Base-by-base conservation (phyloP, 805 yeast species). In the Saccharomycopsis lassenensis region DNA sequence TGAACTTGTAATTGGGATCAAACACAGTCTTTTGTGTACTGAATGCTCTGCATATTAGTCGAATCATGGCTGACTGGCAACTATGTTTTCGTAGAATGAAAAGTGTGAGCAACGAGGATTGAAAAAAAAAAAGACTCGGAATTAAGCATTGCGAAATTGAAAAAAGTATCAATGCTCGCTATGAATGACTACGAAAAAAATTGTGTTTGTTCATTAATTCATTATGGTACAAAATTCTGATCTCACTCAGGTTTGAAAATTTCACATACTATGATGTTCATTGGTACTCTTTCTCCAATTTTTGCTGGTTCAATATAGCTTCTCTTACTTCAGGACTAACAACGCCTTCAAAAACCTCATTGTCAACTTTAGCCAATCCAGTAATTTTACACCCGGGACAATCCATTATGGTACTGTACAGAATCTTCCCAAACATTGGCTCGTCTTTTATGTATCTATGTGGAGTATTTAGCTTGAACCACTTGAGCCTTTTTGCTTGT, bases 221-320 rank as follows among this genome's bases (percentile, higher is more conserved):
- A n/a, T n/a, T n/a, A n/a, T n/a, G n/a, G n/a, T n/a, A n/a, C n/a
- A n/a, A n/a, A n/a, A n/a, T n/a, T n/a, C n/a, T n/a, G n/a, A n/a
- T n/a, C n/a, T n/a, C n/a, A n/a, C n/a, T n/a, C n/a, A n/a, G n/a
- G n/a, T n/a, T n/a, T n/a, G n/a, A n/a, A n/a, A n/a, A n/a, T n/a
- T n/a, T n/a, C n/a, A n/a, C n/a, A n/a, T n/a, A n/a, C n/a, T n/a
- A n/a, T n/a, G n/a, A n/a, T n/a, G n/a, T n/a, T n/a, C n/a, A n/a
- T n/a, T n/a, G n/a, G n/a, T n/a, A n/a, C n/a, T n/a, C n/a, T n/a
- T 20, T 15, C 19, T 76, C 85, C 35, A 61, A 62, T 22, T 53
- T 51, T 47, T 73, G 77, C 52, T 81, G 93, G 29, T 64, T 65
- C 34, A 69, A 47, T 36, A 84, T 77, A 1, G 85, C 91, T 19